Percentiles rank a stretch among this genome's conserved stretches.
phyloP scores from a whole-genome alignment of 257 asterid species.

The Solanum pennellii region DNA sequence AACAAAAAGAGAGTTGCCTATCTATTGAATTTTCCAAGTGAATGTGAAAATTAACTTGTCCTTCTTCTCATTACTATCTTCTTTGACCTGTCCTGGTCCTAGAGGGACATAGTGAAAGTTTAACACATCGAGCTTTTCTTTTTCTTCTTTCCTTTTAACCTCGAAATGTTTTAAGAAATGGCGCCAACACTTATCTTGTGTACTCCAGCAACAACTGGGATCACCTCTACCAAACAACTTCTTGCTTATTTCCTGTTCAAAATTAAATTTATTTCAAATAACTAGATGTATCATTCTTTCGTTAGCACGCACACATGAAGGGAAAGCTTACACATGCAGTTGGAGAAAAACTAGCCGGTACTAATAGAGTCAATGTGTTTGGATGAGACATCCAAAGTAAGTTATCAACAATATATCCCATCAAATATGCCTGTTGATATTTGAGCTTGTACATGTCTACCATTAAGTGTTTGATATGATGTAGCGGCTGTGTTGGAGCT shows the following conservation, averaged over 20 bases:
- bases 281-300: not conserved
- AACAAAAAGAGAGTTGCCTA: not conserved
- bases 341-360: not conserved
- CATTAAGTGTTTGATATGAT: not conserved
- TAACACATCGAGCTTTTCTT: not conserved
- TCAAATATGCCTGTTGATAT: not conserved
- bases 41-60: not conserved
- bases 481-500: not conserved
- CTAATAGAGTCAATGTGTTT: not conserved
- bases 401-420: not conserved
- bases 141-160: not conserved
- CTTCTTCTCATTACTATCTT: not conserved
- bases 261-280: not conserved
- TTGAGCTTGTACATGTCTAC: not conserved
- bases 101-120: not conserved
- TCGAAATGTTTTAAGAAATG: not conserved
- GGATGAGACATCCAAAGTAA: not conserved
- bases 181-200: not conserved
- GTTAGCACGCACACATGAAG: not conserved
- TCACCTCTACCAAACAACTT: not conserved
- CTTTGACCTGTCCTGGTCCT: rapidly evolving
- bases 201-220: not conserved
- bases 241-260: not conserved
- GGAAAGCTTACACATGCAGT: not conserved
- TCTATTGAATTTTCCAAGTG: not conserved